These are phyloP conservation scores for Neopestalotiopsis sp. DNA, from an alignment of 2,329 filamentous ascomycete species.

Conservation along the genomic window DNA sequence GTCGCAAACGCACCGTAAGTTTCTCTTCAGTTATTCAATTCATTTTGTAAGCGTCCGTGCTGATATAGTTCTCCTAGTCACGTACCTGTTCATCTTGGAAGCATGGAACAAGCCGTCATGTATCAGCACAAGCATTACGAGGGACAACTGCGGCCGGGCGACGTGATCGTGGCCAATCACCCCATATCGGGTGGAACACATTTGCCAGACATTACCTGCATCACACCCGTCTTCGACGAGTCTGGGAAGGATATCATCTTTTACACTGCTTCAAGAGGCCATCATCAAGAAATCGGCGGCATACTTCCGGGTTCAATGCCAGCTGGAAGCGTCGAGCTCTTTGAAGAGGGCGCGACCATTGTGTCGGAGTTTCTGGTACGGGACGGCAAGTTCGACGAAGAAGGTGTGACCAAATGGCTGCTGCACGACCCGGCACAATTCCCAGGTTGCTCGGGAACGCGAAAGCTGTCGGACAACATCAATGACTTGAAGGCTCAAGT, in stretches of 20 bases:
- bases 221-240: conserved; percentile 17
- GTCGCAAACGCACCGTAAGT: conserved; percentile 70
- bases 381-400: conserved; percentile 39
- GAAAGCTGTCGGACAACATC: conserved; percentile 45
- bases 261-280: conserved; percentile 20
- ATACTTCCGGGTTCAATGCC: conserved; percentile 48
- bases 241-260: conserved; percentile 16
- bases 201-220: conserved; percentile 28
- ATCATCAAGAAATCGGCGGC: conserved; percentile 42
- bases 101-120: conserved; percentile 76
- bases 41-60: not conserved
- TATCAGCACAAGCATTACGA: conserved; percentile 72
- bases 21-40: not conserved
- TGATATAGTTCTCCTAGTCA: conserved; percentile 43
- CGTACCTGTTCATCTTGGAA: conserved; percentile 77
- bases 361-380: conserved; percentile 41
- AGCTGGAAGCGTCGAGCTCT: conserved; percentile 43
- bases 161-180: conserved; percentile 29
- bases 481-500: conserved; percentile 48
- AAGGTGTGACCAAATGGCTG: conserved; percentile 30
- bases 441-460: conserved; percentile 39
- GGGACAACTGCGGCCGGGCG: conserved; percentile 57
- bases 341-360: conserved; percentile 47
- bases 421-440: conserved; percentile 37
- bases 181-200: conserved; percentile 30